Evolutionary conservation across 495 filamentous ascomycete species (phyloP).

Genomic region (Talaromyces stipitatus): DNA sequence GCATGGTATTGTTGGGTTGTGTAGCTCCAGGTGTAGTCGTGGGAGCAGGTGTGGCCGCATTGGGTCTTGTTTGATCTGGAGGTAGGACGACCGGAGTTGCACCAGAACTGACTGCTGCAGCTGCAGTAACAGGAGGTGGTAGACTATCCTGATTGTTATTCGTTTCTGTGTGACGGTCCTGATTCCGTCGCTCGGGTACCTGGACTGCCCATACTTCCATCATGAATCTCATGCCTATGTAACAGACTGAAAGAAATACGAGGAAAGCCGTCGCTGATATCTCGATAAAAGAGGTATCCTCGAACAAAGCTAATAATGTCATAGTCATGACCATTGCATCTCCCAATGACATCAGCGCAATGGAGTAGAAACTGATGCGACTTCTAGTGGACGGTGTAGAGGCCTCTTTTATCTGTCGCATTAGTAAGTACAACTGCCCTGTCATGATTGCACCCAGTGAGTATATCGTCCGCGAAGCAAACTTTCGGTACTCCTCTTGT

Average conservation of each 20-base stretch:
- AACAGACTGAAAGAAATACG: slow-evolving; percentile 62
- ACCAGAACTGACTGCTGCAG: slow-evolving; percentile 33
- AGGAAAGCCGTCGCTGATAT: slow-evolving; percentile 63
- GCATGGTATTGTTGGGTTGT: slow-evolving; percentile 20
- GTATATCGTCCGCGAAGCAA: slow-evolving; percentile 59
- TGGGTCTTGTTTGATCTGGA: slow-evolving; percentile 69
- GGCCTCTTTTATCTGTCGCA: slow-evolving; percentile 82
- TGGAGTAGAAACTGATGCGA: slow-evolving; percentile 82
- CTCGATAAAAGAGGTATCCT: slow-evolving; percentile 58
- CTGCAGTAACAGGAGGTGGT: slow-evolving; percentile 56
- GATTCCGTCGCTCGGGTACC: slow-evolving; percentile 67
- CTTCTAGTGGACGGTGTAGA: slow-evolving; percentile 91
- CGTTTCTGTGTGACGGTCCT: slow-evolving; percentile 26
- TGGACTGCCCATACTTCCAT: slow-evolving; percentile 84
- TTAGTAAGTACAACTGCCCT: slow-evolving; percentile 65
- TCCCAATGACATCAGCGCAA: slow-evolving; percentile 76
- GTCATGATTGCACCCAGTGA: slow-evolving; percentile 55
- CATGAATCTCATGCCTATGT: slow-evolving; percentile 76
- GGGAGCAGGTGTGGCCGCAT: slow-evolving; percentile 21
- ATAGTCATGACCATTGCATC: slow-evolving; percentile 66
- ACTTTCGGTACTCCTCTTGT: slow-evolving; percentile 61
- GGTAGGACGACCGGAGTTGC: slow-evolving; percentile 69
- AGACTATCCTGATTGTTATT: slow-evolving; percentile 37
- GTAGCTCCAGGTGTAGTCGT: slow-evolving; percentile 44
- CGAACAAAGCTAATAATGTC: slow-evolving; percentile 55